Conservation (phyloP, 208 protist genomes). For the Crithidia fasciculata region DNA sequence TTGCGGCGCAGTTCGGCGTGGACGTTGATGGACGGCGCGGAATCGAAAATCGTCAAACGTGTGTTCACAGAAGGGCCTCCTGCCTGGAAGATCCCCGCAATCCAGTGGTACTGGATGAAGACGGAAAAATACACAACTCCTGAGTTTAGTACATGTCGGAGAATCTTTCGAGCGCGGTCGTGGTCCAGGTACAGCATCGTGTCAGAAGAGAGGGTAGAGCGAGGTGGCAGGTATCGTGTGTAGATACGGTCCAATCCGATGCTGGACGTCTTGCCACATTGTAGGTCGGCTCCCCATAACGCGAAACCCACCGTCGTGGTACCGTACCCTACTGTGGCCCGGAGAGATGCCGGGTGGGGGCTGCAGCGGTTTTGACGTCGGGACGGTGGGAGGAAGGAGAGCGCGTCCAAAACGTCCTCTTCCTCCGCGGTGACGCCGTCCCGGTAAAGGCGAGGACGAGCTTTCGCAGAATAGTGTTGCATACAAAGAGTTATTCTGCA, state of each 20-base stretch:
- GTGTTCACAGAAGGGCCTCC: background rate
- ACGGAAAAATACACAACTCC: background rate
- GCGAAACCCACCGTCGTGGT: background rate
- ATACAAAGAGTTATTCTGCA: too few species aligned
- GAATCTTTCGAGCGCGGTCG: background rate
- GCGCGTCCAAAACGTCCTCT: background rate
- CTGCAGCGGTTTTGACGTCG: background rate
- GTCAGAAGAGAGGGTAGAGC: background rate
- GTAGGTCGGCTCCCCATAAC: background rate
- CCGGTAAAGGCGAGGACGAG: too few species aligned
- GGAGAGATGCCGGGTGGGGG: background rate
- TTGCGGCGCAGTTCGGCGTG: background rate
- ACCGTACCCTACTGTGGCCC: background rate
- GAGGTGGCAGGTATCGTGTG: background rate
- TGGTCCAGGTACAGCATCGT: background rate
- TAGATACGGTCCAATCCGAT: background rate
- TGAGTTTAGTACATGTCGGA: background rate
- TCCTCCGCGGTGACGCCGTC: background rate
- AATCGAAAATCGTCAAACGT: background rate
- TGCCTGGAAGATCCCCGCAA: background rate
- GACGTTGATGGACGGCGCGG: background rate
- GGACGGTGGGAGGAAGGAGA: background rate
- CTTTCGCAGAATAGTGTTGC: too few species aligned
- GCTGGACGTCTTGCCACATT: background rate
- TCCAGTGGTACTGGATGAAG: background rate